Conservation (phyloP, 768 basidiomycete genomes). For the Chiua virens region DNA sequence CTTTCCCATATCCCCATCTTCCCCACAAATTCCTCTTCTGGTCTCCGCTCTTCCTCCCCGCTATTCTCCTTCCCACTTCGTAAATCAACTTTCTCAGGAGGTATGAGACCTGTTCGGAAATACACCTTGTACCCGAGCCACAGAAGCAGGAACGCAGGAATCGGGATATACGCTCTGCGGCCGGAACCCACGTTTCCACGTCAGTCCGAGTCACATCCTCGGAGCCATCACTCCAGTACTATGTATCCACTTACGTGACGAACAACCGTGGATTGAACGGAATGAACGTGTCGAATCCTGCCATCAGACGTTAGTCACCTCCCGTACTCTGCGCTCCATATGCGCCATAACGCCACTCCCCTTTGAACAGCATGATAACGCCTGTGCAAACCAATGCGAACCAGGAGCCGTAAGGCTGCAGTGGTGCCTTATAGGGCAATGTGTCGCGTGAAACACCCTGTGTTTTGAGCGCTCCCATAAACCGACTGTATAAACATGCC, state of each 20-base stretch:
- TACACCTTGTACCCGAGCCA: conserved; percentile 38
- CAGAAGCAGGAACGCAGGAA: conserved; percentile 36
- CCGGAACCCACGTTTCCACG: background rate
- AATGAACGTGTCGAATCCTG: conserved; percentile 41
- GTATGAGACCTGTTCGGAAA: conserved; percentile 36
- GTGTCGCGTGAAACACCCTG: conserved; percentile 44
- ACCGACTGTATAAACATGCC: conserved; percentile 36
- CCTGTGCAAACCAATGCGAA: conserved; percentile 54
- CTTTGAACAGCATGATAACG: conserved; percentile 62
- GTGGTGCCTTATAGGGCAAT: conserved; percentile 38
- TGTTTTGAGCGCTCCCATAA: conserved; percentile 46
- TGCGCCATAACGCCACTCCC: conserved; percentile 22
- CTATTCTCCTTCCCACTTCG: conserved; percentile 39
- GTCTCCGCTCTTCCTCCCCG: conserved; percentile 51
- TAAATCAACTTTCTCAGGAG: conserved; percentile 56
- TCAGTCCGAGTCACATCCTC: background rate
- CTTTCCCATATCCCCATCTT: conserved; percentile 21
- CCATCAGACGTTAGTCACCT: background rate
- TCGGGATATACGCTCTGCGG: conserved; percentile 28
- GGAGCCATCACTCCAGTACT: background rate
- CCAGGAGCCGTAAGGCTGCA: conserved; percentile 54
- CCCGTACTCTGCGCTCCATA: background rate
- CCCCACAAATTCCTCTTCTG: conserved; percentile 39
- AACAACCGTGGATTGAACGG: conserved; percentile 56
- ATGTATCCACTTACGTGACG: conserved; percentile 44